Evolutionary conservation across 208 protist species (phyloP).

Genomic region (Wallacemonas sp.): DNA sequence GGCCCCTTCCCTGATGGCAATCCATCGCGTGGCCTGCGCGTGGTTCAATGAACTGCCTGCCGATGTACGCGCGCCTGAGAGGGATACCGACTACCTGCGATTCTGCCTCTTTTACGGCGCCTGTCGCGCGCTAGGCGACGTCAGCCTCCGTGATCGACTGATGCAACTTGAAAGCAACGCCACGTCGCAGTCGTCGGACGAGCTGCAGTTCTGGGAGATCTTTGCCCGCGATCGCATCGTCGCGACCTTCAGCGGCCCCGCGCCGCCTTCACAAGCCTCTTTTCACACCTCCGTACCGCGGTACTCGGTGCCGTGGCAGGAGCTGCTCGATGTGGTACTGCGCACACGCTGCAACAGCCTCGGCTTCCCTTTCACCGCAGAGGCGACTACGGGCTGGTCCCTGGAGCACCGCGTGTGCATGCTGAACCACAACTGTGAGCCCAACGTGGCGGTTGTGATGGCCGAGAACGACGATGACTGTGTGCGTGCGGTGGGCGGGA

Average conservation of each 20-base stretch:
- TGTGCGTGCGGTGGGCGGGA: neutral
- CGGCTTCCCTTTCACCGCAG: constrained; percentile 72
- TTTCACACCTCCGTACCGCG: constrained; percentile 21
- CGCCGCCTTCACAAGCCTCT: neutral
- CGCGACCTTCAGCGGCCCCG: constrained; percentile 31
- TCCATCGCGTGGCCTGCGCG: constrained; percentile 53
- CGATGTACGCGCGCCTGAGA: constrained; percentile 43
- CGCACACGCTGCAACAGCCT: constrained; percentile 76
- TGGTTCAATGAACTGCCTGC: constrained; percentile 74
- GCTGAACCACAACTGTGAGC: constrained; percentile 84
- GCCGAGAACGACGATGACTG: constrained; percentile 25
- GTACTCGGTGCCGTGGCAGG: constrained; percentile 47
- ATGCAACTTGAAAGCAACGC: constrained; percentile 42
- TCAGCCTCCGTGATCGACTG: constrained; percentile 25
- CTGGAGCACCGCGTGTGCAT: constrained; percentile 70
- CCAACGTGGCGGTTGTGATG: constrained; percentile 68
- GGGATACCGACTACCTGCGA: constrained; percentile 84
- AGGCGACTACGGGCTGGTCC: constrained; percentile 72
- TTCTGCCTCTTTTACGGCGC: constrained; percentile 75
- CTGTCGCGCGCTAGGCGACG: constrained; percentile 48
- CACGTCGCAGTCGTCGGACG: constrained; percentile 32
- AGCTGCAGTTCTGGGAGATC: constrained; percentile 51
- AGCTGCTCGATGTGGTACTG: constrained; percentile 60
- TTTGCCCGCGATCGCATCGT: constrained; percentile 60
- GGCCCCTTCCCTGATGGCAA: constrained; percentile 33